Conservation (phyloP, 352 stramenopile species). For the Blastocystis hominis region DNA sequence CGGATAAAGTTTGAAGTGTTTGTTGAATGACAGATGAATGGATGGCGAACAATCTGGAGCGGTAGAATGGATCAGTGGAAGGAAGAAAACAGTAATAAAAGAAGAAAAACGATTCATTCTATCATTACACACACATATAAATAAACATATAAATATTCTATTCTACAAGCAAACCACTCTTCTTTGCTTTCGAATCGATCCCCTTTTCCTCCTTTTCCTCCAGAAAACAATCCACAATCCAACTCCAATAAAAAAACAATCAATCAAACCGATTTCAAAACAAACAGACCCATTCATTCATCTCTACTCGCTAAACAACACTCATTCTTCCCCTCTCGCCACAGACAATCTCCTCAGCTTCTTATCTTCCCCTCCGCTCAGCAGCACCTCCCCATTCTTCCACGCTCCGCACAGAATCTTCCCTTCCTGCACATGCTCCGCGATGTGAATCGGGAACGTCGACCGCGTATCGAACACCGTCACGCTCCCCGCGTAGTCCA, state of each 20-base stretch:
- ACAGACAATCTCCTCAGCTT: neutral
- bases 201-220: no score
- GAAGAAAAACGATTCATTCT: neutral
- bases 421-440: neutral
- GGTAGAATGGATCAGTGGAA: neutral
- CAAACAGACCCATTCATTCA: neutral
- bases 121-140: no score
- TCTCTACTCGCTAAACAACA: slow-evolving; percentile 12
- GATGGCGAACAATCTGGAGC: no score
- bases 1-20: slow-evolving; percentile 8
- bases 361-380: slow-evolving; percentile 34
- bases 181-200: no score
- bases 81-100: neutral
- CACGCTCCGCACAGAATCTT: slow-evolving; percentile 3
- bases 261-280: neutral
- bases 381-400: neutral
- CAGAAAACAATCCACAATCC: no score
- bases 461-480: slow-evolving; percentile 39
- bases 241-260: neutral
- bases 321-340: neutral
- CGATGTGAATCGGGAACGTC: neutral
- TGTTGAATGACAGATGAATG: neutral
- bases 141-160: no score
- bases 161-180: no score
- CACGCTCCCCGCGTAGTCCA: neutral